Conservation (phyloP, 2,329 filamentous ascomycete species). For the Arthrobotrys musiformis region DNA sequence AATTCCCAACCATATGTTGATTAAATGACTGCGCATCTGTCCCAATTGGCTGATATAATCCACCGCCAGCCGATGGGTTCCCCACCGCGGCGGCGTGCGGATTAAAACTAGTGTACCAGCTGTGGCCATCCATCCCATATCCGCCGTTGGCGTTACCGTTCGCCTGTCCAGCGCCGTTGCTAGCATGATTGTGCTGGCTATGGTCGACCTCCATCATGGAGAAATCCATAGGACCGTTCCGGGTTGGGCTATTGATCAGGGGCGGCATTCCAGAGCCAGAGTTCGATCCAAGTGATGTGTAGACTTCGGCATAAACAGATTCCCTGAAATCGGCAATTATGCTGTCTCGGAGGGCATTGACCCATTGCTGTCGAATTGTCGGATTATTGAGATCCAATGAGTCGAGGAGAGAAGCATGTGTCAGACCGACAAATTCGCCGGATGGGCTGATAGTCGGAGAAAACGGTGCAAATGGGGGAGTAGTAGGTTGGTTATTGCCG, state of each 20-base stretch:
- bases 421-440: constrained; percentile 53
- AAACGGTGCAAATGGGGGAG: constrained; percentile 47
- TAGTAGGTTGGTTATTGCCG: constrained; percentile 49
- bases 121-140: constrained; percentile 41
- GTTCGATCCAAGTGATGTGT: constrained; percentile 31
- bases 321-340: constrained; percentile 52
- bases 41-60: constrained; percentile 46
- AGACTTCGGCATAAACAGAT: constrained; percentile 39
- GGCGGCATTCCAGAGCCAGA: constrained; percentile 26
- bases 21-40: constrained; percentile 53
- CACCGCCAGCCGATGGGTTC: constrained; percentile 43
- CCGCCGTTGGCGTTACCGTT: constrained; percentile 47
- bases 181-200: constrained; percentile 28
- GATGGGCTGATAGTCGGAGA: constrained; percentile 45
- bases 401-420: constrained; percentile 56
- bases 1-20: constrained; percentile 54
- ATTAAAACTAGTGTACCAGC: constrained; percentile 46
- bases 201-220: constrained; percentile 54
- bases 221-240: constrained; percentile 45
- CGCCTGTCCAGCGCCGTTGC: constrained; percentile 26
- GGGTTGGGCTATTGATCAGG: constrained; percentile 45
- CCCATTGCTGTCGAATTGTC: constrained; percentile 55
- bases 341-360: constrained; percentile 57
- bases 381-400: constrained; percentile 58
- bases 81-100: constrained; percentile 32